phyloP scores from a whole-genome alignment of 768 basidiomycete genomes.

The Cystobasidium tubakii region DNA sequence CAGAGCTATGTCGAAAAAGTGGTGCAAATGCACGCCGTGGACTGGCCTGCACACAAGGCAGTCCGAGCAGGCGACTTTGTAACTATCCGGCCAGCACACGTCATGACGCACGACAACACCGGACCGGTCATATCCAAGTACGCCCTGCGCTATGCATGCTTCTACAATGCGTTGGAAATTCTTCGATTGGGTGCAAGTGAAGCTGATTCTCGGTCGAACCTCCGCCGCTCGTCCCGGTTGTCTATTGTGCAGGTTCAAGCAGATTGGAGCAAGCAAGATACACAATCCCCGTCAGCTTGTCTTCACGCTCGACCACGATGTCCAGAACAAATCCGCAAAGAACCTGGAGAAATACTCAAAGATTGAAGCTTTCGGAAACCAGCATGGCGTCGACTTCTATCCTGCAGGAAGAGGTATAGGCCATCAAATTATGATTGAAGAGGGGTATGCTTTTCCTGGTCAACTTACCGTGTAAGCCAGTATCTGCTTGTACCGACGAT shows the following conservation, averaged over 20 bases:
- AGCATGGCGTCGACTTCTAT: slow-evolving; percentile 84
- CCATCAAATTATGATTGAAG: slow-evolving; percentile 91
- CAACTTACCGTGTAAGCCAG: slow-evolving; percentile 68
- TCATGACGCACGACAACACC: slow-evolving; percentile 98
- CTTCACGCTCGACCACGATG: slow-evolving; percentile 96
- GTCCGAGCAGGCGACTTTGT: slow-evolving; percentile 98
- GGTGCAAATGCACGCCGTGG: slow-evolving; percentile 94
- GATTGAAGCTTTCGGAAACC: slow-evolving; percentile 83
- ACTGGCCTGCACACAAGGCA: slow-evolving; percentile 66
- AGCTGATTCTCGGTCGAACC: neutral
- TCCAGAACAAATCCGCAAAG: slow-evolving; percentile 83
- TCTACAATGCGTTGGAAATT: neutral
- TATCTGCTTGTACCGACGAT: neutral
- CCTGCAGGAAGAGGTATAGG: slow-evolving; percentile 97
- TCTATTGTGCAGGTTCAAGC: slow-evolving; percentile 66
- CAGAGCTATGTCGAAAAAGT: slow-evolving; percentile 97
- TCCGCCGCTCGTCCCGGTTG: slow-evolving; percentile 9
- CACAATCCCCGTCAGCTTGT: slow-evolving; percentile 76
- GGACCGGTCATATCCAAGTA: slow-evolving; percentile 97
- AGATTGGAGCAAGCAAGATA: slow-evolving; percentile 81
- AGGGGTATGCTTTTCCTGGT: slow-evolving; percentile 94
- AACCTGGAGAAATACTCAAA: slow-evolving; percentile 86
- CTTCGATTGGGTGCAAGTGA: neutral
- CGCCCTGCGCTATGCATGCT: slow-evolving; percentile 51
- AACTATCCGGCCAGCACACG: slow-evolving; percentile 96